Evolutionary conservation across 2,329 filamentous ascomycete species (phyloP), one percentile per base, ranked within the genome.

Genomic region (Chrysoporthe deuterocubensis): DNA sequence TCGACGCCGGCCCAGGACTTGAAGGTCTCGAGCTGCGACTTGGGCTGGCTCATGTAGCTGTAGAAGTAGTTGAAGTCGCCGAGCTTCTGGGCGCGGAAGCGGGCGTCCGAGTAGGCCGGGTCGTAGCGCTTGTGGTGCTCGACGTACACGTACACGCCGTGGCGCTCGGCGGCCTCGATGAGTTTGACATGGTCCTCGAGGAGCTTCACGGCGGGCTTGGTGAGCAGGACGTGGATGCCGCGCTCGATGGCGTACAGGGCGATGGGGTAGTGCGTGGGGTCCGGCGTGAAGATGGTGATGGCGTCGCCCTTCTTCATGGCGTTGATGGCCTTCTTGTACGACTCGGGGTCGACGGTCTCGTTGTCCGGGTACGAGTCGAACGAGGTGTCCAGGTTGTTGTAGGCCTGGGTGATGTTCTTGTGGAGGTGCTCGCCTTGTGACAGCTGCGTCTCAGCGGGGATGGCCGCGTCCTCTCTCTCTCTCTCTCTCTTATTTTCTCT

Each of bases 1-100:
- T 97, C 94, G 74, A 90, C 89, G 71, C 94, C 94, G 0, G 94
- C 94, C 94, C 94, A 97, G 3, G 93, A 91, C 80, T 93, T 94
- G 89, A 97, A 97, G 0, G 94, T 97, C 84, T 96, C 92, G 60
- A 97, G 87, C 81, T 97, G 94, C 62, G 86, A 93, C 82, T 96
- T 97, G 69, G 91, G 92, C 84, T 97, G 94, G 62, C 90, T 93
- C 94, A 97, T 97, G 87, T 97, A 97, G 74, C 88, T 91, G 86
- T 97, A 97, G 79, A 97, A 97, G 85, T 97, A 97, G 84, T 97
- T 97, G 88, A 97, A 97, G 81, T 97, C 93, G 71, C 94, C 94
- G 8, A 97, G 84, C 64, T 84, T 89, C 76, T 88, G 82, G 16
- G 93, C 92, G 73, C 91, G 89, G 81, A 90, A 90, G 62, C 90